Evolutionary conservation across 495 filamentous ascomycete genomes (phyloP), one percentile per base, ranked within the genome.

Genomic region (Parachaetomium inaequale): DNA sequence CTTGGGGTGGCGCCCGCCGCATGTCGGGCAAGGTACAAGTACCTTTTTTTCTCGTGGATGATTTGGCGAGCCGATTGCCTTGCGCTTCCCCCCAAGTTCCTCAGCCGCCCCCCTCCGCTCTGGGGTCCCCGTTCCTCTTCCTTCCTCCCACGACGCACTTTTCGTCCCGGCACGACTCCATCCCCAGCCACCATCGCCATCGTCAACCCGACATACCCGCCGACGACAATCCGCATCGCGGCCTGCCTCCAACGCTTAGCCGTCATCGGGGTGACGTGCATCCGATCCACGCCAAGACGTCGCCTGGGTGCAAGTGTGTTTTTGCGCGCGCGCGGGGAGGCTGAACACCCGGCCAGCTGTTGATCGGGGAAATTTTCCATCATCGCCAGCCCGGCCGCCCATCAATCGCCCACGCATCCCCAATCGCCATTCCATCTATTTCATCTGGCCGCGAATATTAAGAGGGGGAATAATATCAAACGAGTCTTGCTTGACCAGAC

Each of bases 31-130:
- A 63, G 49, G 36, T 40, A 38, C 26, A n/a, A n/a, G 61, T 58
- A 63, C 49, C 56, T 64, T 64, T 64, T 60, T 61, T 61, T 57
- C 11, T 59, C 14, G 34, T 23, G 32, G 52, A 63, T 57, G 60
- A 62, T 56, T 57, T 62, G 53, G 53, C 53, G 34, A 57, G 53
- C 62, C 31, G 62, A 49, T 61, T 61, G 52, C 45, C 46, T 67
- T 64, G 50, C 52, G 43, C 40, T 56, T 67, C 60, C 64, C 56
- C 57, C 45, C n/a, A 55, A 58, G 54, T 59, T 51, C 26, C 49
- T 64, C 62, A 61, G 57, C 63, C 63, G 51, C 63, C 58, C 57
- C 62, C 54, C 58, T 62, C 65, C 43, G 32, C 52, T 58, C 51
- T 42, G 43, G 45, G 51, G 38, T 42, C 36, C 49, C 54, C 50